Conservation (phyloP, 768 basidiomycete species). For the Mycena sanguinolenta region DNA sequence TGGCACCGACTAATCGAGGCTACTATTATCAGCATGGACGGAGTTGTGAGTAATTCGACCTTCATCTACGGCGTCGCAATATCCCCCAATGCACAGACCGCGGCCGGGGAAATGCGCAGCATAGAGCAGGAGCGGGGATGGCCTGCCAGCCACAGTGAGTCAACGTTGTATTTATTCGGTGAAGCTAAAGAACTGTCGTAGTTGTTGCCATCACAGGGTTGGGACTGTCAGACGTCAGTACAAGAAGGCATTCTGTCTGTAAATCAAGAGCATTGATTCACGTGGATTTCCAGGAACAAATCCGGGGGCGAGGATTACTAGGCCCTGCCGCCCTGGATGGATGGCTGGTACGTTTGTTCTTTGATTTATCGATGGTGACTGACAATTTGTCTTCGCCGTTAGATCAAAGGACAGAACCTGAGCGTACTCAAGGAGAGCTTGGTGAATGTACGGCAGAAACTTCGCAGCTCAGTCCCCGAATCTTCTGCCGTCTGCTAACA, state of each 20-base stretch:
- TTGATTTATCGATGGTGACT: too few relatives aligned
- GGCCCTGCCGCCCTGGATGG: constrained; percentile 30
- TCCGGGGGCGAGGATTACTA: constrained; percentile 25
- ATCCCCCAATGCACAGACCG: too few relatives aligned
- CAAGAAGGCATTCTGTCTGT: too few relatives aligned
- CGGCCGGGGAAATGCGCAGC: constrained; percentile 29
- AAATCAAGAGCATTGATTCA: neutral
- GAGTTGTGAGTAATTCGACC: constrained; percentile 27
- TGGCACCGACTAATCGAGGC: too few relatives aligned
- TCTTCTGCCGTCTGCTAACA: neutral
- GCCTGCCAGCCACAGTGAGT: constrained; percentile 23
- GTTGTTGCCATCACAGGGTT: constrained; percentile 35
- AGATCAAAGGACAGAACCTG: constrained; percentile 35
- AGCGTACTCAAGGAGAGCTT: constrained; percentile 27
- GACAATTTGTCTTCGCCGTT: neutral
- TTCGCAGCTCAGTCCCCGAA: neutral
- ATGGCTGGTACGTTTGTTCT: constrained; percentile 27
- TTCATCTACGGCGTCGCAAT: too few relatives aligned
- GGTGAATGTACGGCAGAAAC: constrained; percentile 12
- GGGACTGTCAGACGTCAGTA: constrained; percentile 26
- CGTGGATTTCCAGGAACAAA: constrained; percentile 24
- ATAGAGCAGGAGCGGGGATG: constrained; percentile 27
- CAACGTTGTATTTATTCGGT: too few relatives aligned
- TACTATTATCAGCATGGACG: constrained; percentile 35
- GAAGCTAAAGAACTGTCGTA: too few relatives aligned